phyloP scores from a whole-genome alignment of 768 basidiomycete species.

The Ramaria rubella region DNA sequence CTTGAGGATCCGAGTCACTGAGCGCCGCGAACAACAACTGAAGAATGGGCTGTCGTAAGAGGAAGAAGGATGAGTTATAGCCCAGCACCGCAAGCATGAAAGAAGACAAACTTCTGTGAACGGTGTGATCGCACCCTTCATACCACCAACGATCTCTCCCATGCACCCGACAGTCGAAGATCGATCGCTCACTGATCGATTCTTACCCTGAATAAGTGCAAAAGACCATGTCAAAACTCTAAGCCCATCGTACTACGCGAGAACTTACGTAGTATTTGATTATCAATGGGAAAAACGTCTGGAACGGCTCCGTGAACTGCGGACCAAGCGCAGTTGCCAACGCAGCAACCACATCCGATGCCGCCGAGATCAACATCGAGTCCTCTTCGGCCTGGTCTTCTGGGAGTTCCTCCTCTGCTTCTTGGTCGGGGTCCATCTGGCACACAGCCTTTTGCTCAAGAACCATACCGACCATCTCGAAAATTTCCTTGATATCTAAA shows the following conservation, averaged over 20 bases:
- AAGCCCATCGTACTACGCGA: not conserved
- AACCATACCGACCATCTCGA: constrained; percentile 74
- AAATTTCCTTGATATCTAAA: constrained; percentile 69
- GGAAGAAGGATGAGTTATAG: not conserved
- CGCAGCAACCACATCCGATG: constrained; percentile 88
- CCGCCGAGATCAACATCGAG: constrained; percentile 88
- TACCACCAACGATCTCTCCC: constrained; percentile 91
- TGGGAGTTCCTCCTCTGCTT: constrained; percentile 64
- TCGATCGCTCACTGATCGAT: constrained; percentile 81
- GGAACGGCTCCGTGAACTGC: constrained; percentile 78
- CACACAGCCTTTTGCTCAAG: constrained; percentile 93
- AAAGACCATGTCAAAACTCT: not conserved
- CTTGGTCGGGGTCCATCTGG: constrained; percentile 93
- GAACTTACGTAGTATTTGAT: constrained; percentile 81
- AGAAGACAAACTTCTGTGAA: constrained; percentile 48
- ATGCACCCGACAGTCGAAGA: constrained; percentile 91
- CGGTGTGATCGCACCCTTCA: constrained; percentile 80
- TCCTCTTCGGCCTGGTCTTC: constrained; percentile 96
- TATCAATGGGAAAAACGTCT: constrained; percentile 83
- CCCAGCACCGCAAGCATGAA: not conserved
- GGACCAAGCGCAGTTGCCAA: constrained; percentile 79
- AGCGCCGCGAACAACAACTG: constrained; percentile 82
- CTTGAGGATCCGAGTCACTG: constrained; percentile 81
- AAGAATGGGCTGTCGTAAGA: constrained; percentile 51
- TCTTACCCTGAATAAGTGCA: constrained; percentile 54